A percentile compares a stretch with the other conserved stretches of the same genome.
These are phyloP conservation scores for Calophaca sinica DNA, from an alignment of 306 rosid genomes.

Conservation along the genomic window DNA sequence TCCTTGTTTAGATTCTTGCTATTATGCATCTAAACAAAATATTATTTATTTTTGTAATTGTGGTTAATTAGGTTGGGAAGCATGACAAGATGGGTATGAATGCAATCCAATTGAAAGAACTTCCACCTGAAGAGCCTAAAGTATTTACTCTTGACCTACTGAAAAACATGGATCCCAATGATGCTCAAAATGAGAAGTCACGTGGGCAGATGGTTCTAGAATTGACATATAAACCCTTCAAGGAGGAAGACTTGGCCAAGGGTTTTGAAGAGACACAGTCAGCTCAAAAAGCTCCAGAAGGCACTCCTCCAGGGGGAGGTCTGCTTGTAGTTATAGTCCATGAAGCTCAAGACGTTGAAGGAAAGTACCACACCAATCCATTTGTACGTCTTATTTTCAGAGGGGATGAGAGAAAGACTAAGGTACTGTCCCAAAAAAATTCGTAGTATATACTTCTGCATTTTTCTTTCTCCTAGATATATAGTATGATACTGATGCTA, in stretches of 20 bases:
- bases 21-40: too few relatives aligned
- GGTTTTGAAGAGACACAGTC: constrained; percentile 53
- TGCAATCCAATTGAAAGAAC: constrained; percentile 67
- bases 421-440: constrained; percentile 53
- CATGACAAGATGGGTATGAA: constrained; percentile 94
- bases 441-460: too few relatives aligned
- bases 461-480: too few relatives aligned
- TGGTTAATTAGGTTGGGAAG: constrained; percentile 72
- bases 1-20: neutral
- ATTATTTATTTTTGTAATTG: neutral
- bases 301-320: constrained; percentile 85
- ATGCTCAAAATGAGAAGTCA: constrained; percentile 76
- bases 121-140: constrained; percentile 65
- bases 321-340: constrained; percentile 72
- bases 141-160: constrained; percentile 69
- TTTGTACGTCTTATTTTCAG: constrained; percentile 66
- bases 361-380: constrained; percentile 90
- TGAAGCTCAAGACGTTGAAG: constrained; percentile 88
- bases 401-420: constrained; percentile 86
- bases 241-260: constrained; percentile 66
- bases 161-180: constrained; percentile 74
- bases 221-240: constrained; percentile 77
- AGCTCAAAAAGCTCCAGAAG: constrained; percentile 65
- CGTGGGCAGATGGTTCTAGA: constrained; percentile 86
- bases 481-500: neutral